Evolutionary conservation across 2,329 filamentous ascomycete genomes (phyloP).

Genomic region (Talaromyces sp.): DNA sequence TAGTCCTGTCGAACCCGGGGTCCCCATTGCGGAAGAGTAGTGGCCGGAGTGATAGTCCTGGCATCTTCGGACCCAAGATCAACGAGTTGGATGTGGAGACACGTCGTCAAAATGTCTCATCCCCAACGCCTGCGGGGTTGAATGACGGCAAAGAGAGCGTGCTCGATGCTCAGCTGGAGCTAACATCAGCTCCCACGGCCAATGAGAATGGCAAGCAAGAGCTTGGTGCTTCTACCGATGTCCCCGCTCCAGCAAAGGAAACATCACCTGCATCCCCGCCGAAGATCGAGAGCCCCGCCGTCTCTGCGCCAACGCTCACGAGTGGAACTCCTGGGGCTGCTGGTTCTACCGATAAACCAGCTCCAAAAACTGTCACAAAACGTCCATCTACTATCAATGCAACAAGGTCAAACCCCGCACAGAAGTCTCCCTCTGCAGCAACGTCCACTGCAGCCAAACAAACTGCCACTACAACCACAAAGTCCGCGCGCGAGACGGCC

Average conservation of each 20-base stretch:
- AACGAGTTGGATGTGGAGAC: conserved; percentile 36
- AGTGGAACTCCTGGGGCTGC: neutral
- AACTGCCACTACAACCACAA: conserved; percentile 20
- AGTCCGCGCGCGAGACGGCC: conserved; percentile 31
- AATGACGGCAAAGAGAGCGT: conserved; percentile 18
- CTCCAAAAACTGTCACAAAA: conserved; percentile 31
- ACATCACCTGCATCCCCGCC: conserved; percentile 11
- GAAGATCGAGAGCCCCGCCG: conserved; percentile 21
- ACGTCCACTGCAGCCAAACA: conserved; percentile 24
- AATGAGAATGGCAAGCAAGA: conserved; percentile 12
- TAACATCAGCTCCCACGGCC: neutral
- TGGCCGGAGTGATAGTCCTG: conserved; percentile 37
- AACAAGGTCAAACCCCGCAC: conserved; percentile 26
- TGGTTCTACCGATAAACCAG: conserved; percentile 17
- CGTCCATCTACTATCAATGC: conserved; percentile 36
- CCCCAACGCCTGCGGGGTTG: conserved; percentile 30
- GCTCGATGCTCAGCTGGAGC: conserved; percentile 11
- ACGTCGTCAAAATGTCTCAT: conserved; percentile 32
- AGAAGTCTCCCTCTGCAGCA: conserved; percentile 17
- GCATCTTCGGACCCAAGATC: conserved; percentile 34
- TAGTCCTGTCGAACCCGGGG: conserved; percentile 44
- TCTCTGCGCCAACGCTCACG: neutral
- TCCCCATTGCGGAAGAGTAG: conserved; percentile 47
- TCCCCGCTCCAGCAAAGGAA: conserved; percentile 13
- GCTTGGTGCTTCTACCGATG: conserved; percentile 9